Evolutionary conservation across 83 land plant genomes (phyloP).

Genomic region (Picea engelmannii): DNA sequence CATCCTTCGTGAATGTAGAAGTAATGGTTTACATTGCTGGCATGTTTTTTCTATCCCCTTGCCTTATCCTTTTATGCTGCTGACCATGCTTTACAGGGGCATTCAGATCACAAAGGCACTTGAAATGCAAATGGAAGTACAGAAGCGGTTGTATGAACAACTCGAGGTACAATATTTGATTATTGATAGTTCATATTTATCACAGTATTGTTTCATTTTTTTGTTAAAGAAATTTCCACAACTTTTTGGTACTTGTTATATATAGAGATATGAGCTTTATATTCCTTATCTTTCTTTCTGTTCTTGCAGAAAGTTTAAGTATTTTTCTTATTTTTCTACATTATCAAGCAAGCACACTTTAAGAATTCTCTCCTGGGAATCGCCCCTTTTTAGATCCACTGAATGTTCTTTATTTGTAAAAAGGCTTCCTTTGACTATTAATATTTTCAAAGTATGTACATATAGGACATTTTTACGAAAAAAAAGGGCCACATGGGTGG

Average conservation of each 20-base stretch:
- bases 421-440: too few relatives aligned
- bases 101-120: conserved; percentile 32
- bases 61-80: background rate
- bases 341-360: too few relatives aligned
- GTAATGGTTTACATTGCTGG: background rate
- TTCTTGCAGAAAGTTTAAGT: background rate
- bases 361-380: too few relatives aligned
- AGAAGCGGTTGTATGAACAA: conserved; percentile 27
- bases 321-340: too few relatives aligned
- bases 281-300: background rate
- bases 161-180: conserved; percentile 26
- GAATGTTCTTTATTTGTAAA: too few relatives aligned
- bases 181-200: background rate
- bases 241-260: background rate
- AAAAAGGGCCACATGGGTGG: too few relatives aligned
- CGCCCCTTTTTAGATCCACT: too few relatives aligned
- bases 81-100: conserved; percentile 17
- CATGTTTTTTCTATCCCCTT: background rate
- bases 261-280: background rate
- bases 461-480: too few relatives aligned
- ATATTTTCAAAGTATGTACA: too few relatives aligned
- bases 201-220: background rate
- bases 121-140: conserved; percentile 29
- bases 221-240: conserved; percentile 3
- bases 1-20: background rate